These are phyloP conservation scores for Penicillium lividum DNA, from an alignment of 495 filamentous ascomycete species.

Conservation along the genomic window DNA sequence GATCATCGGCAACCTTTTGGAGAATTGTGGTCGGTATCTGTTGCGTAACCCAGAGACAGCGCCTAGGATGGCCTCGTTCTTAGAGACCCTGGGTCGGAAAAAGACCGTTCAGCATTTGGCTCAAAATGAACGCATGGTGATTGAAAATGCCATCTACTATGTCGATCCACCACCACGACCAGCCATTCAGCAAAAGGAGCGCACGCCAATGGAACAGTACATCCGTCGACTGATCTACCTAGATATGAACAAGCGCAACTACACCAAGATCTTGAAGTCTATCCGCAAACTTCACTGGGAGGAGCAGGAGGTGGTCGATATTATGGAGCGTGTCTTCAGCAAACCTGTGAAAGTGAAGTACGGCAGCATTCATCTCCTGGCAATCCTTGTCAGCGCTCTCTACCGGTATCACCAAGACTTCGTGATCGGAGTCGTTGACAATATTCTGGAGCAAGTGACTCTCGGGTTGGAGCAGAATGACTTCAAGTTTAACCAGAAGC, in stretches of 20 bases:
- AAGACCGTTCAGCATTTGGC: conserved; percentile 93
- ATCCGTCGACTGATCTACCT: conserved; percentile 87
- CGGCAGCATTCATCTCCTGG: conserved; percentile 92
- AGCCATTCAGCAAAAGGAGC: conserved; percentile 94
- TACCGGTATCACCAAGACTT: conserved; percentile 93
- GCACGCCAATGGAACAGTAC: conserved; percentile 88
- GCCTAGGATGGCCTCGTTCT: conserved; percentile 86
- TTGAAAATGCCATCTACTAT: conserved; percentile 98
- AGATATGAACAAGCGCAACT: conserved; percentile 91
- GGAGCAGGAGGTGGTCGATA: conserved; percentile 79
- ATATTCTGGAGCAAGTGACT: conserved; percentile 83
- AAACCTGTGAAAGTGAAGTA: conserved; percentile 98
- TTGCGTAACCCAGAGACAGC: conserved; percentile 92
- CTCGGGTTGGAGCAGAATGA: conserved; percentile 92
- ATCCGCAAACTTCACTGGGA: conserved; percentile 98
- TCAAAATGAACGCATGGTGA: conserved; percentile 95
- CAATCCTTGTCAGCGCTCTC: conserved; percentile 83
- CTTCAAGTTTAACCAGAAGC: conserved; percentile 96
- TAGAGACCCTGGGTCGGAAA: conserved; percentile 94
- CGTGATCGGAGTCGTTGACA: conserved; percentile 83
- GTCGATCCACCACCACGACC: conserved; percentile 93
- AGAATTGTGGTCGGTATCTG: conserved; percentile 95
- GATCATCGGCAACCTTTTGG: conserved; percentile 94
- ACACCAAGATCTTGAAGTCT: conserved; percentile 88
- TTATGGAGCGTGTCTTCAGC: conserved; percentile 88